Conservation (phyloP, 2,329 filamentous ascomycete genomes). For the Aspergillus aculeatus region DNA sequence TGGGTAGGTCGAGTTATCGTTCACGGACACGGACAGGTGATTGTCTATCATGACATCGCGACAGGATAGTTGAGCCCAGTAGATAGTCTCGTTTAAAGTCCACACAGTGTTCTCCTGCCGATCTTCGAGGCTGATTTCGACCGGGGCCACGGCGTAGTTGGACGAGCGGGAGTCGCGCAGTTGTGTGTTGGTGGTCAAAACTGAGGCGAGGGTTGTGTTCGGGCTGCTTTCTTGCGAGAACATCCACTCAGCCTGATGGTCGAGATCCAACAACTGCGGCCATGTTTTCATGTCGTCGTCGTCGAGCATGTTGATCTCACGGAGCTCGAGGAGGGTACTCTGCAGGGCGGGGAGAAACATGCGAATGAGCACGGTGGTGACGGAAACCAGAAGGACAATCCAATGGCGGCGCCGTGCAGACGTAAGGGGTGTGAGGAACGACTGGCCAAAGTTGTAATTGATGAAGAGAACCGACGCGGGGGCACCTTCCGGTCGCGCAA, state of each 20-base stretch:
- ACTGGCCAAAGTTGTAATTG: constrained; percentile 40
- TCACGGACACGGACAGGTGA: constrained; percentile 23
- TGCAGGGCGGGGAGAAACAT: constrained; percentile 35
- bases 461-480: constrained; percentile 35
- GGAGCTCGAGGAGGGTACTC: constrained; percentile 32
- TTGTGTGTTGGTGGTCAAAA: constrained; percentile 18
- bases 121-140: constrained; percentile 29
- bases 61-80: constrained; percentile 31
- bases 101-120: constrained; percentile 28
- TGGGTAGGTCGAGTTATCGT: constrained; percentile 16
- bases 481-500: constrained; percentile 33
- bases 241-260: constrained; percentile 33
- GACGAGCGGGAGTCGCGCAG: constrained; percentile 27
- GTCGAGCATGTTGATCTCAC: constrained; percentile 25
- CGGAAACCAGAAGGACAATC: constrained; percentile 32
- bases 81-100: constrained; percentile 34
- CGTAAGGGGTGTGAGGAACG: constrained; percentile 33
- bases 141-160: constrained; percentile 32
- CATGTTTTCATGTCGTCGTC: constrained; percentile 28
- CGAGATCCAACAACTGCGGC: constrained; percentile 28
- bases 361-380: constrained; percentile 33
- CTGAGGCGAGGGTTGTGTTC: constrained; percentile 22
- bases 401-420: constrained; percentile 33
- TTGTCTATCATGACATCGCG: constrained; percentile 20
- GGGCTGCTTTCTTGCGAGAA: constrained; percentile 27